A percentile compares a stretch with the other conserved stretches of the same genome.
Evolutionary conservation across 2,329 filamentous ascomycete genomes (phyloP).

Genomic region (Diaporthe amygdali): DNA sequence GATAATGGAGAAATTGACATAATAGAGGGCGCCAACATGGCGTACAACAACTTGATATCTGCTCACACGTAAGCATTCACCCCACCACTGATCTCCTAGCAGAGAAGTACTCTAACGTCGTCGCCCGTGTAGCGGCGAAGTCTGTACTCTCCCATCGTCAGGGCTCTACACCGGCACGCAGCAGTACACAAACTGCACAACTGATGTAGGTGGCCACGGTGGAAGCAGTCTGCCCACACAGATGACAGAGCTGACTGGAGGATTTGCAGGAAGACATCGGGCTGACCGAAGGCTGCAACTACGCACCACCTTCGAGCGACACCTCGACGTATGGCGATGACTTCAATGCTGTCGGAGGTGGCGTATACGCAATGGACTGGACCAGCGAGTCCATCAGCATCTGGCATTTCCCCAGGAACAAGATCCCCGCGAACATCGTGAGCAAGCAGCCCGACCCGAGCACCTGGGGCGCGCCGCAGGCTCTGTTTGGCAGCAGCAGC

Average conservation of each 20-base stretch:
- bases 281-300: constrained; percentile 48
- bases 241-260: neutral
- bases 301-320: constrained; percentile 44
- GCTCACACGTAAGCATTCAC: constrained; percentile 57
- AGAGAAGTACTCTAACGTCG: neutral
- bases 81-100: too few relatives aligned
- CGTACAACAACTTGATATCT: constrained; percentile 64
- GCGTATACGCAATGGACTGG: constrained; percentile 76
- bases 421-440: constrained; percentile 69
- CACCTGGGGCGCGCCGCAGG: constrained; percentile 72
- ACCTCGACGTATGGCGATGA: constrained; percentile 61
- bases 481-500: constrained; percentile 65
- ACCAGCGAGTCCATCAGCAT: constrained; percentile 69
- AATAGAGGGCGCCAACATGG: constrained; percentile 71
- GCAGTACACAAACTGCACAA: constrained; percentile 43
- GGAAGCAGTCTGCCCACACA: too few relatives aligned
- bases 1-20: constrained; percentile 70
- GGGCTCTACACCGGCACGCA: constrained; percentile 32
- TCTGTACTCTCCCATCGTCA: constrained; percentile 3
- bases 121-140: neutral
- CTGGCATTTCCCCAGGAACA: constrained; percentile 75
- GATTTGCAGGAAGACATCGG: neutral
- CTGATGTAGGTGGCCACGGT: constrained; percentile 28
- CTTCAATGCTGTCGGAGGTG: constrained; percentile 72
- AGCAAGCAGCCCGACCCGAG: constrained; percentile 63